phyloP scores from a whole-genome alignment of 306 rosid species.

The Gillenia trifoliata region DNA sequence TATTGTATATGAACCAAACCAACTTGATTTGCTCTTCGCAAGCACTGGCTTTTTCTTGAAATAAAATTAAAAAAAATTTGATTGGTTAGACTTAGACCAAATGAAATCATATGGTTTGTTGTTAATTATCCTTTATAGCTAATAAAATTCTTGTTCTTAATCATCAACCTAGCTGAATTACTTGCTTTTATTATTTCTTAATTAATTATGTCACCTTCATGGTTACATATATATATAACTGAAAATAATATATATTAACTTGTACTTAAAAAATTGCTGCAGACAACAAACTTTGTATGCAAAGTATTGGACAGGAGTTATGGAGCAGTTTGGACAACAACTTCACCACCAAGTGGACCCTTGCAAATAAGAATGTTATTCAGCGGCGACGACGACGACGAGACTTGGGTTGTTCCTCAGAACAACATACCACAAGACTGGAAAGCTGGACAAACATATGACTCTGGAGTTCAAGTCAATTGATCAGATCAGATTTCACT shows the following conservation, averaged over 20 bases:
- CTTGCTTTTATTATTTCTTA: background rate
- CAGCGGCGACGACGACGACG: slow-evolving; percentile 70
- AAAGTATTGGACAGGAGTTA: slow-evolving; percentile 63
- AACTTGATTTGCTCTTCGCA: too few species aligned
- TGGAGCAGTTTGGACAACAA: slow-evolving; percentile 81
- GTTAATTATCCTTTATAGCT: background rate
- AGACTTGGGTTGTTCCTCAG: slow-evolving; percentile 75
- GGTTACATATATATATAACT: background rate
- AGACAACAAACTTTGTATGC: slow-evolving; percentile 68
- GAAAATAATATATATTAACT: background rate
- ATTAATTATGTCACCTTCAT: background rate
- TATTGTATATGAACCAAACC: too few species aligned
- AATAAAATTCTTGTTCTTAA: background rate
- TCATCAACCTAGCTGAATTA: background rate
- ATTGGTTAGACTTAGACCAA: too few species aligned
- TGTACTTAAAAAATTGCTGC: slow-evolving; percentile 3
- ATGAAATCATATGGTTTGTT: background rate
- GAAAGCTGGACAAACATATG: slow-evolving; percentile 73
- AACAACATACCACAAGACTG: slow-evolving; percentile 71
- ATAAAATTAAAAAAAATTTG: too few species aligned
- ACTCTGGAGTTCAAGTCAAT: slow-evolving; percentile 81
- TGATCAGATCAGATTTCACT: background rate
- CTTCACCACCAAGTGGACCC: slow-evolving; percentile 75
- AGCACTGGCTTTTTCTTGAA: too few species aligned
- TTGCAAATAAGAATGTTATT: slow-evolving; percentile 70